These are phyloP conservation scores for Microstegium vimineum DNA, from an alignment of 176 grass and related monocot species.

Conservation along the genomic window DNA sequence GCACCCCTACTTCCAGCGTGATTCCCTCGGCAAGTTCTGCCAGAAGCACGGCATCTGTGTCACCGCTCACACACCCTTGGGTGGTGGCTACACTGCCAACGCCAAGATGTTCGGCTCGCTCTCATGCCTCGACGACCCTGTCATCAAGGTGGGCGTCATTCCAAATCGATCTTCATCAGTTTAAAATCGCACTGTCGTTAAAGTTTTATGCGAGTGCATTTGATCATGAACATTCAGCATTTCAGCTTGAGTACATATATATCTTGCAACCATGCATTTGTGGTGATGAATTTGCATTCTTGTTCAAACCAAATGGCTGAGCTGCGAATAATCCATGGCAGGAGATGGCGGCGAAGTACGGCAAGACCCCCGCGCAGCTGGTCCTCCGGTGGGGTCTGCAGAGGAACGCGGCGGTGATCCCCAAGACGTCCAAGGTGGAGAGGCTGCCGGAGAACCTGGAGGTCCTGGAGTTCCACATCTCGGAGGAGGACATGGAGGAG, in stretches of 20 bases:
- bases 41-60: slow-evolving; percentile 85
- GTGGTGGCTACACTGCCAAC: slow-evolving; percentile 62
- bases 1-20: slow-evolving; percentile 88
- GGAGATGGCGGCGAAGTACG: slow-evolving; percentile 60
- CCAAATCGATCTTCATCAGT: background rate
- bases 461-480: slow-evolving; percentile 64
- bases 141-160: slow-evolving; percentile 54
- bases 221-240: background rate
- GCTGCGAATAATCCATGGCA: too few species aligned
- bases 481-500: slow-evolving; percentile 70
- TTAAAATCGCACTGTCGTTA: background rate
- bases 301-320: background rate
- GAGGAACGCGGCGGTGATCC: slow-evolving; percentile 81
- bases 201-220: background rate
- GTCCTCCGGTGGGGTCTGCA: slow-evolving; percentile 82
- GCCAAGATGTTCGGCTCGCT: slow-evolving; percentile 68
- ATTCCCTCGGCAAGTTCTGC: slow-evolving; percentile 97
- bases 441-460: slow-evolving; percentile 68
- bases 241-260: too few species aligned
- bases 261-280: too few species aligned
- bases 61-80: slow-evolving; percentile 79
- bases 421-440: slow-evolving; percentile 79
- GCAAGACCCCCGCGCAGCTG: slow-evolving; percentile 64
- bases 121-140: slow-evolving; percentile 80
- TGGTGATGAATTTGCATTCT: background rate